These are phyloP conservation scores for Erysimum cheiranthoides DNA, from an alignment of 345 rosid species.

Conservation along the genomic window DNA sequence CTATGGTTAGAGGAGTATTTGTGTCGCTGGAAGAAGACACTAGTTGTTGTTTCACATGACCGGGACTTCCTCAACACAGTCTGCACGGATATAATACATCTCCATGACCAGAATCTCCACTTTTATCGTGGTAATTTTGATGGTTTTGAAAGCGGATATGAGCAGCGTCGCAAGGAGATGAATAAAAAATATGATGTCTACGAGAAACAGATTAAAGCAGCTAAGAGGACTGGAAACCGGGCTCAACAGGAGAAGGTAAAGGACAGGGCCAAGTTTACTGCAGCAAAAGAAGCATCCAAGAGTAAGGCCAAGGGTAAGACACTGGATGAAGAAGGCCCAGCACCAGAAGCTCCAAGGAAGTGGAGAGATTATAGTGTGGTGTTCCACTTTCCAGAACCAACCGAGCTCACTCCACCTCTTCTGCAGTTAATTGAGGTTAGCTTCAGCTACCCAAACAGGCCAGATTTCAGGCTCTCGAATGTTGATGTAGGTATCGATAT, in stretches of 20 bases:
- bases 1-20: conserved; percentile 95
- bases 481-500: conserved; percentile 98
- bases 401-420: conserved; percentile 92
- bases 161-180: conserved; percentile 89
- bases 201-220: conserved; percentile 87
- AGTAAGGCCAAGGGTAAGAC: conserved; percentile 70
- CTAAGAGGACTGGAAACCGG: conserved; percentile 80
- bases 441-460: conserved; percentile 83
- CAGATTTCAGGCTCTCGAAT: conserved; percentile 76
- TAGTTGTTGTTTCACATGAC: conserved; percentile 95
- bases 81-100: conserved; percentile 88
- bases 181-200: conserved; percentile 79
- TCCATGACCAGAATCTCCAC: conserved; percentile 85
- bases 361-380: conserved; percentile 95
- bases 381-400: conserved; percentile 97
- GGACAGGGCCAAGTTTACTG: conserved; percentile 74
- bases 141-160: conserved; percentile 82
- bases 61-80: conserved; percentile 94
- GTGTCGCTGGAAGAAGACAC: conserved; percentile 90
- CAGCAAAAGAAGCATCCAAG: conserved; percentile 82
- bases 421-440: conserved; percentile 89
- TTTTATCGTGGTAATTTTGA: conserved; percentile 88
- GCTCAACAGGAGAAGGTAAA: conserved; percentile 90
- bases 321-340: conserved; percentile 71
- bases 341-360: conserved; percentile 77